Percentiles rank a stretch among this genome's conserved stretches.
Conservation (phyloP, 345 rosid genomes). For the Salix koriyanagi region DNA sequence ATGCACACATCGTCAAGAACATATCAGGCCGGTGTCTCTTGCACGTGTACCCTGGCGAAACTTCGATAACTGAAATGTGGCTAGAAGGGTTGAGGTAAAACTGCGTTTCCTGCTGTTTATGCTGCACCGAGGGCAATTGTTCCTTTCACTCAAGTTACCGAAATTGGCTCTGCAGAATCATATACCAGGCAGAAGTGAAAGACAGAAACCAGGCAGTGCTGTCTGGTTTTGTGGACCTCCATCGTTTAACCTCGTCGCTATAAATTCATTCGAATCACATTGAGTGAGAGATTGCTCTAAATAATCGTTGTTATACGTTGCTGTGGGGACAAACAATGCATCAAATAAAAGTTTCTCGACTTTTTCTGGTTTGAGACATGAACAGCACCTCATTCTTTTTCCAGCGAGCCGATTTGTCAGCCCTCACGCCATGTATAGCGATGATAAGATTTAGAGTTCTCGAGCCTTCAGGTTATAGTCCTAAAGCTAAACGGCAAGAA, state of each 20-base stretch:
- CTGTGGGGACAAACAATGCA: not conserved
- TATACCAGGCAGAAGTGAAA: constrained; percentile 60
- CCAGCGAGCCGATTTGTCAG: not conserved
- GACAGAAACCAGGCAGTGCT: constrained; percentile 61
- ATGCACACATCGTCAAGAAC: constrained; percentile 47
- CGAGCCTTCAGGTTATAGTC: too few species aligned
- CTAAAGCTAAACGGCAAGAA: too few species aligned
- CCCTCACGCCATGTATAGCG: not conserved
- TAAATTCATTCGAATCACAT: constrained; percentile 16
- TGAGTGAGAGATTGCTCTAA: not conserved
- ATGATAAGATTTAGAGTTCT: too few species aligned
- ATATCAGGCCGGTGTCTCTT: constrained; percentile 65
- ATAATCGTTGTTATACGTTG: not conserved
- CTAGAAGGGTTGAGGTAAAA: constrained; percentile 63
- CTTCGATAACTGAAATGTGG: constrained; percentile 83
- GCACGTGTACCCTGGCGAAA: constrained; percentile 85
- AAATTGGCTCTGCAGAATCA: constrained; percentile 47
- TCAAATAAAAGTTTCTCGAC: not conserved
- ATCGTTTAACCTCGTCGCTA: constrained; percentile 38
- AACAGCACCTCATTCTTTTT: not conserved
- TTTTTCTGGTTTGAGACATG: not conserved
- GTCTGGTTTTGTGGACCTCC: constrained; percentile 65
- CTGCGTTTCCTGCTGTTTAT: not conserved
- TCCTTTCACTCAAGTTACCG: not conserved
- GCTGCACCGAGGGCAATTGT: not conserved